A percentile compares a stretch with the other conserved stretches of the same genome.
These are phyloP conservation scores for Spongospora subterranea DNA, from an alignment of 208 protist genomes.

Conservation along the genomic window DNA sequence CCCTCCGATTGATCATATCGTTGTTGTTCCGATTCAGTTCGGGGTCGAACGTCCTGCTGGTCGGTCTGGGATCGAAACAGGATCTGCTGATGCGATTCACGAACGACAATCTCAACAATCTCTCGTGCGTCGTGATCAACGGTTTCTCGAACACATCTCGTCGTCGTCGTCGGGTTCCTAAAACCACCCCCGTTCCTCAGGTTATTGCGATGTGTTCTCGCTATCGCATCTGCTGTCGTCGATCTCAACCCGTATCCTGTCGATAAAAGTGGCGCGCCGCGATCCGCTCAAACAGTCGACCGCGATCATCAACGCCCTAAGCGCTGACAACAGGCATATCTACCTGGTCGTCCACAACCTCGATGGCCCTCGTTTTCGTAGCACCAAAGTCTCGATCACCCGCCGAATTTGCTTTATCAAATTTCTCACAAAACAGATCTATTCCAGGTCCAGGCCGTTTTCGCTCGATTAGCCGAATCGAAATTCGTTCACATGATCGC, in stretches of 20 bases:
- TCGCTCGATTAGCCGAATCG: background rate
- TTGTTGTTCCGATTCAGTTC: background rate
- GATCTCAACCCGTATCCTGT: background rate
- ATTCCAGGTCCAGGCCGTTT: too few species aligned
- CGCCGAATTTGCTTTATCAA: too few species aligned
- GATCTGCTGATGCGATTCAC: background rate
- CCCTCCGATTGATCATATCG: background rate
- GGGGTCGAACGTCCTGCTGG: background rate
- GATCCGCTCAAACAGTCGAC: background rate
- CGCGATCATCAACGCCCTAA: background rate
- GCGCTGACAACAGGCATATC: background rate
- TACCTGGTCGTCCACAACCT: conserved; percentile 11
- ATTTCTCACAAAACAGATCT: too few species aligned
- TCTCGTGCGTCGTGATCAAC: background rate
- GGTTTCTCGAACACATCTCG: background rate
- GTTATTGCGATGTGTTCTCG: background rate
- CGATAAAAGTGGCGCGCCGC: background rate
- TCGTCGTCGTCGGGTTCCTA: background rate
- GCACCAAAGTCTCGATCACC: background rate
- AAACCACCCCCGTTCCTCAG: background rate
- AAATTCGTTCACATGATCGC: background rate
- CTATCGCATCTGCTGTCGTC: background rate
- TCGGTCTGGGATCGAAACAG: background rate
- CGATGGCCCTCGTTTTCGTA: background rate
- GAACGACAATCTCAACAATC: background rate